Percentiles rank a stretch among this genome's conserved stretches.
phyloP scores from a whole-genome alignment of 1,284 basidiomycete species.

The Quambalaria eucalypti region DNA sequence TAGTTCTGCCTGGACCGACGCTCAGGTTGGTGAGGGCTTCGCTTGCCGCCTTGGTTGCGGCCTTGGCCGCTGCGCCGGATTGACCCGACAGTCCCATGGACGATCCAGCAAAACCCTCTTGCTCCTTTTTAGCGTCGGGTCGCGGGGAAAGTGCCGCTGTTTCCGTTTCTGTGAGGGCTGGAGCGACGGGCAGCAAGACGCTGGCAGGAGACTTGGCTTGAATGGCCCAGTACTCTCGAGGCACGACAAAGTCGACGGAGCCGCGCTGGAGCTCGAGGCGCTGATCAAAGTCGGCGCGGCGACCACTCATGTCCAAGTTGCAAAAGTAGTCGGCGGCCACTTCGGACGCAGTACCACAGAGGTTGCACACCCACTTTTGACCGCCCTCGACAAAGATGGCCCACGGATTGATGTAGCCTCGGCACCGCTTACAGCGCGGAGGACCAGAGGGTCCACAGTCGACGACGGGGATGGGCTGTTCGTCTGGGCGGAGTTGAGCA shows the following conservation, averaged over 20 bases:
- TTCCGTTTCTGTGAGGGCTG: slow-evolving; percentile 25
- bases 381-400: slow-evolving; percentile 78
- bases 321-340: slow-evolving; percentile 68
- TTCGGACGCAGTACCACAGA: slow-evolving; percentile 72
- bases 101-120: slow-evolving; percentile 24
- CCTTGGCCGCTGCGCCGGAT: slow-evolving; percentile 30
- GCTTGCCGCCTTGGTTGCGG: slow-evolving; percentile 31
- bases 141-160: slow-evolving; percentile 31
- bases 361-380: slow-evolving; percentile 80
- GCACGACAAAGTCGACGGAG: slow-evolving; percentile 81
- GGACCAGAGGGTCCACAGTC: slow-evolving; percentile 62
- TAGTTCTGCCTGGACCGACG: slow-evolving; percentile 38
- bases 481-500: slow-evolving; percentile 65
- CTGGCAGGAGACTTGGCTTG: slow-evolving; percentile 47
- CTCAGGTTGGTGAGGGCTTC: slow-evolving; percentile 35
- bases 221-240: slow-evolving; percentile 75
- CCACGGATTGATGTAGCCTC: slow-evolving; percentile 93
- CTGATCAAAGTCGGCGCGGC: slow-evolving; percentile 71
- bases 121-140: slow-evolving; percentile 13
- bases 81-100: slow-evolving; percentile 36
- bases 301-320: slow-evolving; percentile 68
- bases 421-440: slow-evolving; percentile 73
- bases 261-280: slow-evolving; percentile 83
- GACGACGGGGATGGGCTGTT: slow-evolving; percentile 61
- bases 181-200: slow-evolving; percentile 32